These are phyloP conservation scores for Actinomortierella wolfii DNA, from an alignment of 371 early-diverging fungal species.

Conservation along the genomic window DNA sequence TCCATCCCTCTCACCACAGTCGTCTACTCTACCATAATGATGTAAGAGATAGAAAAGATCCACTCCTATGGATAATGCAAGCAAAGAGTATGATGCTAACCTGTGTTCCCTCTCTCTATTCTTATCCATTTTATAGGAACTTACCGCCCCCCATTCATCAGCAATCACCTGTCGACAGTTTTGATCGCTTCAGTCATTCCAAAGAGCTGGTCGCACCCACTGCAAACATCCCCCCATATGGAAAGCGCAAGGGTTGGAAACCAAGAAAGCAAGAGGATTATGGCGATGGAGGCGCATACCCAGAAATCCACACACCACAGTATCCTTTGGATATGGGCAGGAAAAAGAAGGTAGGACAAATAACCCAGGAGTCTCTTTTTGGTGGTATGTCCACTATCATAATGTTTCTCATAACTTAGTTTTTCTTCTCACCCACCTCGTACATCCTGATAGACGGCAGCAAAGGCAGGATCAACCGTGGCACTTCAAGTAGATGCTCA, in stretches of 20 bases:
- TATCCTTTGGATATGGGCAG: slow-evolving; percentile 95
- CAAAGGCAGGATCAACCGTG: slow-evolving; percentile 70
- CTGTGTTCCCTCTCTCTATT: no score
- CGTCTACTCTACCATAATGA: no score
- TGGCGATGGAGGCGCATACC: slow-evolving; percentile 96
- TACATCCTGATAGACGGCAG: slow-evolving; percentile 45
- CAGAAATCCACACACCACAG: slow-evolving; percentile 90
- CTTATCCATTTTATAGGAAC: no score
- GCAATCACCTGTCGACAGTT: slow-evolving; percentile 28
- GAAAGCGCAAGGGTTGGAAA: slow-evolving; percentile 76
- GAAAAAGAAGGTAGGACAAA: slow-evolving; percentile 56
- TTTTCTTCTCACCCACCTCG: background rate
- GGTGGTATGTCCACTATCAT: background rate
- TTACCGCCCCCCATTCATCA: slow-evolving; percentile 43
- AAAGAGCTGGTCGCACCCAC: slow-evolving; percentile 47
- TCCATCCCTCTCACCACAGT: no score
- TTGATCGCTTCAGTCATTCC: slow-evolving; percentile 21
- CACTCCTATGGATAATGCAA: no score
- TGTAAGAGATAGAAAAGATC: no score
- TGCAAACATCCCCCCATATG: slow-evolving; percentile 78
- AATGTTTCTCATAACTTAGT: background rate
- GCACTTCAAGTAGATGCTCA: slow-evolving; percentile 88
- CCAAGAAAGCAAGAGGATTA: slow-evolving; percentile 88
- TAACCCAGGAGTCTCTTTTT: background rate
- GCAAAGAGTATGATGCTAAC: no score